phyloP scores from a whole-genome alignment of 192 early-diverging fungal species.

The Jimgerdemannia flammicorona region DNA sequence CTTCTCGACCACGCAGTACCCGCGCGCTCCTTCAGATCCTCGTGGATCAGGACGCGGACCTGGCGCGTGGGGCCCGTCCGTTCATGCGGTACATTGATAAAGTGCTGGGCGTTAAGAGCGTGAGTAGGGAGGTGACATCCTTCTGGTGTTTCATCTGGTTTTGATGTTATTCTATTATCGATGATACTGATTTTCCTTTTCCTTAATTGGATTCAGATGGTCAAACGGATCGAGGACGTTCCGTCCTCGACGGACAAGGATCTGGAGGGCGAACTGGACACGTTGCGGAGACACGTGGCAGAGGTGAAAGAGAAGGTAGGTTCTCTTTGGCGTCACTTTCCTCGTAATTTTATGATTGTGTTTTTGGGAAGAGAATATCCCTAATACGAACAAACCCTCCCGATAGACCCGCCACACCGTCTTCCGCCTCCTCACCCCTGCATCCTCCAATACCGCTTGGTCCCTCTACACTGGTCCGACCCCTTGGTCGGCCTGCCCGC shows the following conservation, averaged over 20 bases:
- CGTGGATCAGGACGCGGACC: slow-evolving; percentile 10
- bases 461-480: slow-evolving; percentile 10
- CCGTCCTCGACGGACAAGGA: neutral
- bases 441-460: slow-evolving; percentile 10
- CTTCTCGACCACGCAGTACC: slow-evolving; percentile 18
- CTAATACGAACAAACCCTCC: neutral
- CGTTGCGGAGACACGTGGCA: neutral
- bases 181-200: no score
- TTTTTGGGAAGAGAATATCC: no score
- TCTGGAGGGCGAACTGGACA: neutral
- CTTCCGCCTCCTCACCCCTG: neutral
- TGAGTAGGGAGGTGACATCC: neutral
- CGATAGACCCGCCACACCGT: neutral
- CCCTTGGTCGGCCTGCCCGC: slow-evolving; percentile 33
- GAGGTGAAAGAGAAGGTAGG: neutral
- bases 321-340: neutral
- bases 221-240: neutral
- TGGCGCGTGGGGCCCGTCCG: slow-evolving; percentile 15
- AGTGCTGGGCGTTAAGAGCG: slow-evolving; percentile 2
- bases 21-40: slow-evolving; percentile 22
- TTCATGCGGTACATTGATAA: slow-evolving; percentile 35
- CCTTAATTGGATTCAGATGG: neutral
- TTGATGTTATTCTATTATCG: neutral
- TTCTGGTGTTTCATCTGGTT: neutral
- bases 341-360: no score